Conservation (phyloP, 768 basidiomycete genomes). For the Psilocybe subaeruginosa region DNA sequence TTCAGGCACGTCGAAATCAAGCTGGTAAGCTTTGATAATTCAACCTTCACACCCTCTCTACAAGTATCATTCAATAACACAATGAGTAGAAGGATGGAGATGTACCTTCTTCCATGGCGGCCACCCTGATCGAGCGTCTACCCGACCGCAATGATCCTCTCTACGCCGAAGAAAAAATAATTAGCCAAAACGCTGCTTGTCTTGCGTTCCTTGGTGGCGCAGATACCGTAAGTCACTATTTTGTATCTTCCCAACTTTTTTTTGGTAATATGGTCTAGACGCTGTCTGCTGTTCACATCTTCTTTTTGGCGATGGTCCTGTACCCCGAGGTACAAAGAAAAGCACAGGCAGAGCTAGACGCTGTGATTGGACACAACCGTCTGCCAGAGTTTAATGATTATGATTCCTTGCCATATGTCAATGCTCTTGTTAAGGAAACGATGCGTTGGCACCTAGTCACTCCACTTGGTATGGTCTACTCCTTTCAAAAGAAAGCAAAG, state of each 20-base stretch:
- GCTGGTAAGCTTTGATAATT: not conserved
- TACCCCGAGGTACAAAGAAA: slow-evolving; percentile 27
- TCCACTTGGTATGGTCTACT: slow-evolving; percentile 15
- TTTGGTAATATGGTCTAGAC: slow-evolving; percentile 14
- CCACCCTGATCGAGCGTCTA: not conserved
- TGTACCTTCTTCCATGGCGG: too few relatives aligned
- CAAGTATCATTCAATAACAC: too few relatives aligned
- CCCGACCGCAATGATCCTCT: not conserved
- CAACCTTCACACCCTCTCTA: too few relatives aligned
- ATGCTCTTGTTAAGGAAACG: slow-evolving; percentile 20
- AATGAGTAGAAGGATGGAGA: slow-evolving; percentile 1
- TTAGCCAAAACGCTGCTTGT: not conserved
- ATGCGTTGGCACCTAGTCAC: slow-evolving; percentile 21
- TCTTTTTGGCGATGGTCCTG: slow-evolving; percentile 27
- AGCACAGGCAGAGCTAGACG: slow-evolving; percentile 29
- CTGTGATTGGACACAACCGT: slow-evolving; percentile 23
- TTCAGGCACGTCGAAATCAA: slow-evolving; percentile 17
- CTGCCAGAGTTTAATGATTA: slow-evolving; percentile 29
- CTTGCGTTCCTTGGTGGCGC: not conserved
- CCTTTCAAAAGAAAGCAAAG: not conserved
- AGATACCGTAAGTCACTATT: not conserved
- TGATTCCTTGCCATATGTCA: slow-evolving; percentile 24
- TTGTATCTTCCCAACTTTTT: not conserved
- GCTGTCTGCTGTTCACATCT: slow-evolving; percentile 24
- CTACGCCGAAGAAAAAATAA: not conserved